Base-by-base conservation (phyloP, 768 basidiomycete species). In the Rhodotorula taiwanensis region DNA sequence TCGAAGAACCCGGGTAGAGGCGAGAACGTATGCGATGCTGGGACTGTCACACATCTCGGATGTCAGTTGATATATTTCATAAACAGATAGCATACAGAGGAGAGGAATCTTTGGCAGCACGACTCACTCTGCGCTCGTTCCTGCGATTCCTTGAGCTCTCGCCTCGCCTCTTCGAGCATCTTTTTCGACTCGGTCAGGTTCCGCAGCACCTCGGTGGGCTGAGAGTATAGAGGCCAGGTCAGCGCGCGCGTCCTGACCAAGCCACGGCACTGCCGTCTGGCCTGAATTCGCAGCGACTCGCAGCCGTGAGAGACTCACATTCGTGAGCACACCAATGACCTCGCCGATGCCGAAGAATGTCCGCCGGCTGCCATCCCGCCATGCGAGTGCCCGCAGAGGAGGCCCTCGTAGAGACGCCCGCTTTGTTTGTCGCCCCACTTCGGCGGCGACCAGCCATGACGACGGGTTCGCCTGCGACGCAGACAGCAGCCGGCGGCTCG, bases 291-390 rank as follows among this genome's bases (percentile, higher is more conserved):
- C n/a, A n/a, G n/a, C n/a, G n/a, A n/a, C n/a, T n/a, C n/a, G n/a
- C n/a, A n/a, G n/a, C n/a, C n/a, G n/a, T n/a, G n/a, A n/a, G 21
- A 31, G 43, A 76, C 84, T 51, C 78, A 87, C 88, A 67, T 88
- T 88, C 34, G 85, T 78, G 27, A 89, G 75, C 25, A 89, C 88
- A 27, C 82, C 81, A 41, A 89, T 76, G 56, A 91, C 83, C 64
- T 89, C 88, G 55, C 86, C 82, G 78, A 89, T 80, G 31, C 88
- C 87, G 66, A 89, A 89, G 66, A 88, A 82, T 65, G 84, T 84
- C 28, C 67, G 25, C 39, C 53, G 39, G 11, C 18, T 16, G 3
- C 45, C 45, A 10, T 28, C 47, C 16, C 36, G 36, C 36, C 36
- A 16, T 39, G 36, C 36, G 16, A 39, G n/a, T n/a, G n/a, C n/a